Percentiles rank a stretch among this genome's conserved stretches.
These are phyloP conservation scores for Pleurotus tuoliensis DNA, from an alignment of 768 basidiomycete species.

Conservation along the genomic window DNA sequence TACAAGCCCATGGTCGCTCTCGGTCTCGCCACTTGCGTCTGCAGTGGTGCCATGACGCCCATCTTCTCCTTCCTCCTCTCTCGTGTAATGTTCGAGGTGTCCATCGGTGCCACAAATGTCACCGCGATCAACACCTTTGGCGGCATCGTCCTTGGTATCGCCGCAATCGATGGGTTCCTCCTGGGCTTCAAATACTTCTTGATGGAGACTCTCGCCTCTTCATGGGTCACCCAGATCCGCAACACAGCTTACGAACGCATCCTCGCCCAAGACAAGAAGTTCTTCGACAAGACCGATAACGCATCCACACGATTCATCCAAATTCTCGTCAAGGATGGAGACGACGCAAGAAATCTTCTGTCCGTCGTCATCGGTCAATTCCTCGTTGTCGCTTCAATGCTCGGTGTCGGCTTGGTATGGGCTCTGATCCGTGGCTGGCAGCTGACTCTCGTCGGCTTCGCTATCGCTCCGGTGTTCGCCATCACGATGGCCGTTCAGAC, in stretches of 20 bases:
- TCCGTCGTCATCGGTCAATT: constrained; percentile 68
- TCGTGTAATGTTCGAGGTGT: constrained; percentile 71
- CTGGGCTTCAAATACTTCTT: constrained; percentile 74
- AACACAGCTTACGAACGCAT: constrained; percentile 50
- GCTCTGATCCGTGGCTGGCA: constrained; percentile 88
- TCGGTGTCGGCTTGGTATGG: constrained; percentile 83
- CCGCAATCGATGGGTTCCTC: constrained; percentile 72
- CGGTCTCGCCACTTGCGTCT: constrained; percentile 65
- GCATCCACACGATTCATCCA: constrained; percentile 62
- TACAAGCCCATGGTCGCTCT: constrained; percentile 64
- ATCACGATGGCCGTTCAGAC: constrained; percentile 73
- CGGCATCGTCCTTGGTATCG: constrained; percentile 67
- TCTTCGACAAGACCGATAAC: constrained; percentile 74
- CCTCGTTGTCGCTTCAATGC: constrained; percentile 75
- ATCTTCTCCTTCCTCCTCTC: constrained; percentile 90
- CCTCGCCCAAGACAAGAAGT: constrained; percentile 78
- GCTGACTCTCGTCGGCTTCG: constrained; percentile 85
- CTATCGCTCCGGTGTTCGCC: constrained; percentile 81
- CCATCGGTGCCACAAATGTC: constrained; percentile 62
- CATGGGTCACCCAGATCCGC: constrained; percentile 73
- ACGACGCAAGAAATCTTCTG: constrained; percentile 80
- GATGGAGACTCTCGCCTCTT: constrained; percentile 71
- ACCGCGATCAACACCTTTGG: constrained; percentile 65
- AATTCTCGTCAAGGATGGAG: constrained; percentile 80
- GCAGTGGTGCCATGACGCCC: constrained; percentile 84